These are phyloP conservation scores for Sphagnum contortum DNA, from an alignment of 225 moss, liverwort and hornwort species.

Conservation along the genomic window DNA sequence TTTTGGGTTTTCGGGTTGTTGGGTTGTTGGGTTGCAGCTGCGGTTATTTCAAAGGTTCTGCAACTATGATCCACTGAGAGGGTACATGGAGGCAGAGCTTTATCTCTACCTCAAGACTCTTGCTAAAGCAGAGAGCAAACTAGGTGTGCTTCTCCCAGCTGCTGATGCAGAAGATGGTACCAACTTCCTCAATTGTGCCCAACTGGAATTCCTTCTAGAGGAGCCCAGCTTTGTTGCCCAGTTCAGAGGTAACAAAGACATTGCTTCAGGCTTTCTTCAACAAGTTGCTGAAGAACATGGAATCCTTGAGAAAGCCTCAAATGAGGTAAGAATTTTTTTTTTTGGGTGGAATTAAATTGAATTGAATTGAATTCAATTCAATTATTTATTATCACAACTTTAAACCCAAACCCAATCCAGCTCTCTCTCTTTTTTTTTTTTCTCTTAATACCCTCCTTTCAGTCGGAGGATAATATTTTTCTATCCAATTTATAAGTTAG, in stretches of 20 bases:
- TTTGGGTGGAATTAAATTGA: too few species aligned
- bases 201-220: conserved; percentile 58
- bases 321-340: conserved; percentile 36
- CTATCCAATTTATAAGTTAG: too few species aligned
- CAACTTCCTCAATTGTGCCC: conserved; percentile 71
- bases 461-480: too few species aligned
- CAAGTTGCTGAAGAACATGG: conserved; percentile 56
- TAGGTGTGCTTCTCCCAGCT: conserved; percentile 66
- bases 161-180: conserved; percentile 76
- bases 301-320: conserved; percentile 66
- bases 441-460: too few species aligned
- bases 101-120: conserved; percentile 79
- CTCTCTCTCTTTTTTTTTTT: too few species aligned
- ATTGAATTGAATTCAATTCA: too few species aligned
- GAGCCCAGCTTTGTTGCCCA: conserved; percentile 66
- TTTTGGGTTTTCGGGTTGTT: too few species aligned
- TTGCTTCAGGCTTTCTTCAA: conserved; percentile 59
- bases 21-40: conserved; percentile 12
- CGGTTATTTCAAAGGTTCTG: conserved; percentile 80
- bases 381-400: too few species aligned
- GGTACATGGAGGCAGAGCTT: conserved; percentile 74
- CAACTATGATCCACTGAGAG: conserved; percentile 75
- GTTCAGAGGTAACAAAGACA: conserved; percentile 40
- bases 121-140: conserved; percentile 50
- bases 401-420: too few species aligned